Percentiles rank a stretch among this genome's conserved stretches.
Conservation (phyloP, 768 basidiomycete species). For the Boletellus ananiceps region DNA sequence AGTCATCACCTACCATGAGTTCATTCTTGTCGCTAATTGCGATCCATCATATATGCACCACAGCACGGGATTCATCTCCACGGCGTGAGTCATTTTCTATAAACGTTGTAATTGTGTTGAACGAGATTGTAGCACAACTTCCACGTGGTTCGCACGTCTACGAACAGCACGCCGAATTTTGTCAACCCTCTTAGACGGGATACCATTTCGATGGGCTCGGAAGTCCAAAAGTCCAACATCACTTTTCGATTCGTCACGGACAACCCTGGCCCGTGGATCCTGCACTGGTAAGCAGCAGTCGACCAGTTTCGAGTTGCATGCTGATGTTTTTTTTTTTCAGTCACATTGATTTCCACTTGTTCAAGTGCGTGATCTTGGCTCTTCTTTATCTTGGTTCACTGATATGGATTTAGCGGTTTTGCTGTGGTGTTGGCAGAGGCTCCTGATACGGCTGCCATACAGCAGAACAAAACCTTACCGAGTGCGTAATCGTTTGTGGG, state of each 20-base stretch:
- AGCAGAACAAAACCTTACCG: conserved; percentile 18
- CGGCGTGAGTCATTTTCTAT: conserved; percentile 28
- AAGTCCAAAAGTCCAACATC: conserved; percentile 37
- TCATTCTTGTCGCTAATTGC: neutral
- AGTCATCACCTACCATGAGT: conserved; percentile 5
- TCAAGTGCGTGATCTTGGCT: conserved; percentile 12
- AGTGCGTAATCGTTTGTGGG: conserved; percentile 11
- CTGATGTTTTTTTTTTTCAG: conserved; percentile 12
- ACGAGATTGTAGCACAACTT: conserved; percentile 32
- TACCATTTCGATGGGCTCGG: conserved; percentile 30
- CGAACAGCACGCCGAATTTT: conserved; percentile 32
- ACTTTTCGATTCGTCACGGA: conserved; percentile 59
- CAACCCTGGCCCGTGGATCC: conserved; percentile 61
- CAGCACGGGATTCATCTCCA: conserved; percentile 41
- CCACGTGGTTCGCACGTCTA: conserved; percentile 34
- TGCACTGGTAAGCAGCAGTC: conserved; percentile 34
- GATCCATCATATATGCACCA: neutral
- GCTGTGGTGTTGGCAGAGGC: conserved; percentile 30
- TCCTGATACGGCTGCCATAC: conserved; percentile 12
- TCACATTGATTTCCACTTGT: conserved; percentile 31
- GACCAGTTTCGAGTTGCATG: neutral
- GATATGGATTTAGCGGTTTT: conserved; percentile 23
- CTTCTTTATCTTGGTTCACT: neutral
- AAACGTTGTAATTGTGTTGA: neutral
- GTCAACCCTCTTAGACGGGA: conserved; percentile 36